Base-by-base conservation (phyloP, 2,329 filamentous ascomycete genomes). In the Zymoseptoria pseudotritici region DNA sequence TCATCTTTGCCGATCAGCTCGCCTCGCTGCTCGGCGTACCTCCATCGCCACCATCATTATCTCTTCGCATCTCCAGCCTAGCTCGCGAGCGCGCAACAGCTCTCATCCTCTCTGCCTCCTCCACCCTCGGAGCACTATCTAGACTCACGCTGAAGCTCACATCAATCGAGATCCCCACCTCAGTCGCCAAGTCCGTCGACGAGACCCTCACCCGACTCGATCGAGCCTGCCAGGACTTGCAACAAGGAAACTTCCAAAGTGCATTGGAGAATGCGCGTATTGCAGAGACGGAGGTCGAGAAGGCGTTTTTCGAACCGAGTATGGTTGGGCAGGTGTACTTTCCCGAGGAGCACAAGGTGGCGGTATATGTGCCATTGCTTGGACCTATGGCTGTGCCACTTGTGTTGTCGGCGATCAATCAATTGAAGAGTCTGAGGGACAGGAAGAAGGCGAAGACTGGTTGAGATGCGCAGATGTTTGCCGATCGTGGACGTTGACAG, bases 241-340 rank as follows among this genome's bases (percentile, higher is more conserved):
- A 78, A 24, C 77, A 81, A 24, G 85, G 84, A 2, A 77, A 77
- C 3, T 87, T 86, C 67, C 82, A 86, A 26, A 74, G 75, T 6
- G 92, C 91, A 0, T 78, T 99, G 49, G 83, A 87, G 63, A 86
- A 93, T 72, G 93, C 93, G 0, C 84, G 90, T 9, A 85, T 91
- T 53, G 94, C 94, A 5, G 92, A 97, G 75, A 83, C 85, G 2
- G 91, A 95, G 71, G 93, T 91, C 0, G 94, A 99, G 73, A 86
- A 88, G 62, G 93, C 93, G 0, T 99, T 99, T 75, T 99, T 99
- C 67, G 94, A 99, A 76, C 96, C 96, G 76, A 96, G 90, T 71
- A 99, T 99, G 94, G 94, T 99, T 11, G 94, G 92, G 0, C 94
- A 97, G 77, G 87, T 97, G 2, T 99, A 97, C 75, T 99, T 99